Conservation (phyloP, 2,329 filamentous ascomycete species). For the Colletotrichum sp. region DNA sequence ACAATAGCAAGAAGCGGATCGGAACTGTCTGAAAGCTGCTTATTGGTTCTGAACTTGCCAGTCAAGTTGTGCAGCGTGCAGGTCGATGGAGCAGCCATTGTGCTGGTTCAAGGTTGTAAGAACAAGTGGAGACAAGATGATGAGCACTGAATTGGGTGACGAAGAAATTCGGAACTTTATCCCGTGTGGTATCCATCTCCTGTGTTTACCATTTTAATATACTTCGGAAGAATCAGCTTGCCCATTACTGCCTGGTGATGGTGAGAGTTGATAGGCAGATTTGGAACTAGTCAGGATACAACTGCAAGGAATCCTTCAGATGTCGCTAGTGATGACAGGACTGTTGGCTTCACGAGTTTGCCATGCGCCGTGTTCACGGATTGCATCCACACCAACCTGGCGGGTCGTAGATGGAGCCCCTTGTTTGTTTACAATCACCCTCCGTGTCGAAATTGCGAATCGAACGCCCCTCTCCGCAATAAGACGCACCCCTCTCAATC, state of each 20-base stretch:
- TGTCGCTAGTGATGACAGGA: background rate
- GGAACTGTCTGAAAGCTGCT: background rate
- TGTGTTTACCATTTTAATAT: background rate
- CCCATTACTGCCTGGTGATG: background rate
- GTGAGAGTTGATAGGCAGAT: background rate
- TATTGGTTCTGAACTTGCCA: background rate
- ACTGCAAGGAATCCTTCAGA: background rate
- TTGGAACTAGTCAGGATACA: background rate
- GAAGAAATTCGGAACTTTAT: background rate
- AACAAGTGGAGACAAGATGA: background rate
- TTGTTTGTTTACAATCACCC: background rate
- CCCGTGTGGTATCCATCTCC: background rate
- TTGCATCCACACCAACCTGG: background rate
- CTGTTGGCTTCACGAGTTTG: background rate
- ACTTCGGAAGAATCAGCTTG: background rate
- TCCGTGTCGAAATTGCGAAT: background rate
- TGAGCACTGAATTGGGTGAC: background rate
- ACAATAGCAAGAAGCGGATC: background rate
- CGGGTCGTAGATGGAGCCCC: background rate
- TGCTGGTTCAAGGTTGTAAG: background rate
- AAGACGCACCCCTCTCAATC: background rate
- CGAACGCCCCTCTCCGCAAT: background rate
- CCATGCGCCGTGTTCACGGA: background rate
- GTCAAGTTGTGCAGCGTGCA: background rate
- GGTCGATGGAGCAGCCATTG: background rate